Evolutionary conservation across 2,329 filamentous ascomycete genomes (phyloP).

Genomic region (Xylariaceae sp.): DNA sequence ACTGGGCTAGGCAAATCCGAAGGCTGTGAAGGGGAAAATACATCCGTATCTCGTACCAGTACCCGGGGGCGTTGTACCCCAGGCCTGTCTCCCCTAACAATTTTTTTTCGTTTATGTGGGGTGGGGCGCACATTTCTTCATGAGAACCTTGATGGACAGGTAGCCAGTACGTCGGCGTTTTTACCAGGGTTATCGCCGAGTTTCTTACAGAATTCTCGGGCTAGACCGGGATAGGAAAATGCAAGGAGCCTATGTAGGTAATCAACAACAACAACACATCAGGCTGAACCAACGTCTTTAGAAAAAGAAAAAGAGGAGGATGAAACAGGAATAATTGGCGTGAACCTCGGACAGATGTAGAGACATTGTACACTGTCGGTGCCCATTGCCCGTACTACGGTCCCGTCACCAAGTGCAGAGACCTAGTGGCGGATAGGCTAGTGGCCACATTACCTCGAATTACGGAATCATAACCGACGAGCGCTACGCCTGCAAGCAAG

Average conservation of each 20-base stretch:
- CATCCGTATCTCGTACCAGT: not conserved
- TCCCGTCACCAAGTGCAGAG: no score
- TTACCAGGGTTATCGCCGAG: not conserved
- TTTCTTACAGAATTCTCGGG: not conserved
- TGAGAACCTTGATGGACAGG: slow-evolving; percentile 28
- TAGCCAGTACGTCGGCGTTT: not conserved
- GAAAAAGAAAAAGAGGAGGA: not conserved
- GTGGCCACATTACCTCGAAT: no score
- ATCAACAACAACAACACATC: not conserved
- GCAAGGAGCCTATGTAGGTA: not conserved
- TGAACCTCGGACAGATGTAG: not conserved
- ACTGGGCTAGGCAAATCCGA: not conserved
- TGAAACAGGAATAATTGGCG: not conserved
- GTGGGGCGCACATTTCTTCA: slow-evolving; percentile 1
- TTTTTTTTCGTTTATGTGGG: not conserved
- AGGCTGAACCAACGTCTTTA: not conserved
- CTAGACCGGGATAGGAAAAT: not conserved
- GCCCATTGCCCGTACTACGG: no score
- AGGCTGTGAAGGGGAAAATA: not conserved
- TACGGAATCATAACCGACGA: not conserved
- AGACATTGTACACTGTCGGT: not conserved
- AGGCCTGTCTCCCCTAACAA: not conserved
- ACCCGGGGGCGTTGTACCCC: not conserved
- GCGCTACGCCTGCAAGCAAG: not conserved
- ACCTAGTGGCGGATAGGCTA: no score